Evolutionary conservation across 331 rosid genomes (phyloP), one percentile per base, ranked within the genome.

Genomic region (Quercus tomentella): DNA sequence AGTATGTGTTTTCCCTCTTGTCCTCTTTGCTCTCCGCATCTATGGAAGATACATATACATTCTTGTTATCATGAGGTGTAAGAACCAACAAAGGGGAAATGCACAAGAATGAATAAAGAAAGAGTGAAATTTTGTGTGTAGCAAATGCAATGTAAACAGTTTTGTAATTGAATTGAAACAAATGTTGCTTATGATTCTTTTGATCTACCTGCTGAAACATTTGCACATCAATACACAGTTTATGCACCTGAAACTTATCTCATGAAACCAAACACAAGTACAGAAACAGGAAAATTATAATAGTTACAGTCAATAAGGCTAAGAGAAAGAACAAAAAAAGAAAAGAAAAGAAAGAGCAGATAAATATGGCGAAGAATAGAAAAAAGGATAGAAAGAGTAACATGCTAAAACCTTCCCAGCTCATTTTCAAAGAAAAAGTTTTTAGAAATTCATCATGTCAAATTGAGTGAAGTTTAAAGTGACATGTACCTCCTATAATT

Each of bases 91-190:
- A 73, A 81, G 70, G 74, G 83, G 79, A 77, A 68, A 79, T 78
- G 89, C 82, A 85, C 70, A 77, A 78, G 85, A 86, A 74, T 56
- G 81, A 89, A 88, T 88, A 85, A 91, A 83, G 85, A 77, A 77
- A 77, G 89, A 79, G 76, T 87, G 88, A 31, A 83, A 70, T 54
- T 83, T 84, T 85, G 79, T 89, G 84, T 86, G 77, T 79, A 88
- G 89, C 78, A 79, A 74, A 70, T 82, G 89, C 82, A 74, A 81
- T 78, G 83, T 89, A 82, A 73, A 81, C 85, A 80, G 82, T 86
- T 84, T 87, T 91, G 90, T 77, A 86, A 85, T 82, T 82, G 91
- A 84, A 80, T 72, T 80, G 77, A 81, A 58, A 80, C 60, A 75
- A 62, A 35, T 85, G 81, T 66, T 82, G 66, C 49, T 78, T 62